Conservation (phyloP, 192 early-diverging fungal species). For the Gryganskiella cystojenkinii region DNA sequence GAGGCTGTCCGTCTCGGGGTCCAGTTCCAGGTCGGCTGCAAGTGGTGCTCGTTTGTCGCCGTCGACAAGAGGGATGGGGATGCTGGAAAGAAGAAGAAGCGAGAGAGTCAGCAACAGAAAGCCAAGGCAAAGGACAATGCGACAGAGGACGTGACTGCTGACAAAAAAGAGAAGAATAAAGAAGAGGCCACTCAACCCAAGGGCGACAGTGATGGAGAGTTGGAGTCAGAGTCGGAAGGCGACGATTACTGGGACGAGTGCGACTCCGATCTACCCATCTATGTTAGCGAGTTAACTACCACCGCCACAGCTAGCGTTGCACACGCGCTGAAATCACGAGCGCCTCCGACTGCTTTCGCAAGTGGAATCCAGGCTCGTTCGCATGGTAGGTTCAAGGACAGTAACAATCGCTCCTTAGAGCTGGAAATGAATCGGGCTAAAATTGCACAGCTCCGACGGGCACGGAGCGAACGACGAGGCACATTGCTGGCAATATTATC, state of each 20-base stretch:
- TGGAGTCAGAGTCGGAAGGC: constrained; percentile 6
- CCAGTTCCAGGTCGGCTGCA: constrained; percentile 37
- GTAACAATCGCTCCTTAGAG: constrained; percentile 2
- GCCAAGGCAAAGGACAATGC: constrained; percentile 8
- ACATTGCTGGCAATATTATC: background rate
- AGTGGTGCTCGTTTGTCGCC: constrained; percentile 56
- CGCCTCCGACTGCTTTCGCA: background rate
- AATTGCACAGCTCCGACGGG: constrained; percentile 1
- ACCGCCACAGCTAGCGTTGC: constrained; percentile 1
- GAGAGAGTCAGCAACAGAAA: constrained; percentile 3
- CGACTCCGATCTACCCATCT: constrained; percentile 5
- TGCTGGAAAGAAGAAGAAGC: constrained; percentile 11
- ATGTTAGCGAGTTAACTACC: constrained; percentile 5
- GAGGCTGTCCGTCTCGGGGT: constrained; percentile 55
- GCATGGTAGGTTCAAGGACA: constrained; percentile 6
- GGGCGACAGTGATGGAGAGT: constrained; percentile 8
- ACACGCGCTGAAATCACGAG: constrained; percentile 3
- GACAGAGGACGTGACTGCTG: constrained; percentile 11
- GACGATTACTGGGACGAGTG: constrained; percentile 14
- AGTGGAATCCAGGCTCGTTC: background rate
- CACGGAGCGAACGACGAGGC: constrained; percentile 13
- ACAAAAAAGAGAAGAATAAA: background rate
- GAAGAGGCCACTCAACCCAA: constrained; percentile 4
- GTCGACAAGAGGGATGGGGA: constrained; percentile 22
- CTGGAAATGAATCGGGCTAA: background rate